Conservation (phyloP, 2,329 filamentous ascomycete species). For the Colletotrichum melonis region DNA sequence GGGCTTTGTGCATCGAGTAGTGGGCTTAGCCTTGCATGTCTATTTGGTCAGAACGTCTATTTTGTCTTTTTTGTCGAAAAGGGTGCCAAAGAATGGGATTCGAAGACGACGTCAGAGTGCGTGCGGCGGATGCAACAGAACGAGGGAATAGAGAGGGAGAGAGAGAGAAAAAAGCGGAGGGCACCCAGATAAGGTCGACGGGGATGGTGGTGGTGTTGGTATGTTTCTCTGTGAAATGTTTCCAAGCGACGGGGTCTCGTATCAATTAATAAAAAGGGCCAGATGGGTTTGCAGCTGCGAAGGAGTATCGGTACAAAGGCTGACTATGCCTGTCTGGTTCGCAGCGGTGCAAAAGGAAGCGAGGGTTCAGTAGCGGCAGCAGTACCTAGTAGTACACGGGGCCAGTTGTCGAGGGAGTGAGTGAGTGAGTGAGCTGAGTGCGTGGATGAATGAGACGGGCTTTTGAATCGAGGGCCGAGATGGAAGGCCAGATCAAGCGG, state of each 20-base stretch:
- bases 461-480: not conserved
- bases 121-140: not conserved
- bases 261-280: slow-evolving; percentile 21
- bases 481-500: not conserved
- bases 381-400: slow-evolving; percentile 10
- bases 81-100: not conserved
- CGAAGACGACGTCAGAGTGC: not conserved
- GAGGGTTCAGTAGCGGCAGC: not conserved
- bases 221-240: not conserved
- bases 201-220: not conserved
- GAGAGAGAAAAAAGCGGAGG: not conserved
- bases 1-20: slow-evolving; percentile 22
- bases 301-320: slow-evolving; percentile 11
- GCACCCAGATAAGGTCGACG: not conserved
- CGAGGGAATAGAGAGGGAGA: not conserved
- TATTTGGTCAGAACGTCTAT: not conserved
- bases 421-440: too few relatives aligned
- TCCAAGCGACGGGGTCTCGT: slow-evolving; percentile 17
- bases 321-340: slow-evolving; percentile 4
- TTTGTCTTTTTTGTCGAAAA: not conserved
- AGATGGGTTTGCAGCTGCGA: slow-evolving; percentile 1
- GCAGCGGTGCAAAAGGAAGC: slow-evolving; percentile 5
- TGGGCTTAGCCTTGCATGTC: slow-evolving; percentile 12
- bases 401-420: not conserved
- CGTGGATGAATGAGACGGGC: not conserved